These are phyloP conservation scores for Arabis hirsuta DNA, from an alignment of 345 rosid species.

Conservation along the genomic window DNA sequence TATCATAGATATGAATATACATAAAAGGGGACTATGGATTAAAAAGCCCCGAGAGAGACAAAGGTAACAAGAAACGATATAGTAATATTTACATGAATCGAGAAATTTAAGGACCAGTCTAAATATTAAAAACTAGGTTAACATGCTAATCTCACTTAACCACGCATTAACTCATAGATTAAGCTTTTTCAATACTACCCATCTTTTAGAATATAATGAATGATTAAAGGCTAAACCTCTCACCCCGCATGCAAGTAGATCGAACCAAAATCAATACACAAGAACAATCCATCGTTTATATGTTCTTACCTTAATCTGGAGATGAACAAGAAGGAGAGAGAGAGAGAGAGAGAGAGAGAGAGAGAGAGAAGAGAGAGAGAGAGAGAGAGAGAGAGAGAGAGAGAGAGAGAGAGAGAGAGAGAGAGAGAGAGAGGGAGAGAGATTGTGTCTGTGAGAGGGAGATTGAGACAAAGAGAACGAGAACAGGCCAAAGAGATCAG, in stretches of 20 bases:
- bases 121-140: conserved; percentile 35
- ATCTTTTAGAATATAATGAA: conserved; percentile 39
- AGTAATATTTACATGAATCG: conserved; percentile 36
- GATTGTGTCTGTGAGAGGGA: conserved; percentile 16
- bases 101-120: conserved; percentile 51
- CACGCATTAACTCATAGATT: conserved; percentile 48
- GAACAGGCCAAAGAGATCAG: conserved; percentile 49
- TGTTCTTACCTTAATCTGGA: conserved; percentile 19
- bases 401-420: conserved; percentile 31
- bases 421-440: neutral
- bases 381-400: conserved; percentile 35
- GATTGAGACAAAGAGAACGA: conserved; percentile 42
- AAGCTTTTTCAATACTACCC: conserved; percentile 42
- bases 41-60: conserved; percentile 28
- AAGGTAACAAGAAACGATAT: conserved; percentile 29
- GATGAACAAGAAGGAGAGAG: conserved; percentile 7
- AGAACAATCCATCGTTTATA: conserved; percentile 7
- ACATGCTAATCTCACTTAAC: conserved; percentile 51
- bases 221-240: conserved; percentile 25
- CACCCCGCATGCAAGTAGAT: conserved; percentile 29
- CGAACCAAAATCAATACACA: conserved; percentile 12
- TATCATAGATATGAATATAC: neutral
- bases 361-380: conserved; percentile 28
- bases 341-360: neutral
- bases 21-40: conserved; percentile 7